Conservation (phyloP, 768 basidiomycete species). For the Boletus edulis region DNA sequence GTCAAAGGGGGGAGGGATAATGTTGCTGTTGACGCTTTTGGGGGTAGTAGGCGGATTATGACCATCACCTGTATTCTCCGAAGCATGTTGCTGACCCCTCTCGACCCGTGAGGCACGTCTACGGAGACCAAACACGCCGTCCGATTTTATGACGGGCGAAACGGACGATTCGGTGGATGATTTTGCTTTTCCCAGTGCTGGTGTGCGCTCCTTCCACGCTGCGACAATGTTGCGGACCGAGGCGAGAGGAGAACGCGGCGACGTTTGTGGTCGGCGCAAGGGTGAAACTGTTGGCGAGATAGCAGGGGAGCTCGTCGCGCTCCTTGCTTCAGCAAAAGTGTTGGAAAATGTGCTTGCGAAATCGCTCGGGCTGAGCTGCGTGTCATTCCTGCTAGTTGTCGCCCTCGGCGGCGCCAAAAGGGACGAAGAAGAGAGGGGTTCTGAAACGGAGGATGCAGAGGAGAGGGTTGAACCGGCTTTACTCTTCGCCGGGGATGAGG, state of each 20-base stretch:
- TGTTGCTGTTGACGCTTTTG: slow-evolving; percentile 29
- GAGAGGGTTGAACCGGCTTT: slow-evolving; percentile 33
- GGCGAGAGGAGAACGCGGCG: slow-evolving; percentile 68
- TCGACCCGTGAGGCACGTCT: slow-evolving; percentile 31
- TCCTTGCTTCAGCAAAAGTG: slow-evolving; percentile 39
- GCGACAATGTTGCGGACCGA: slow-evolving; percentile 78
- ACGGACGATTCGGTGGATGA: slow-evolving; percentile 39
- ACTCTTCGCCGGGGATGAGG: slow-evolving; percentile 49
- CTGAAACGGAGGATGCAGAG: slow-evolving; percentile 12
- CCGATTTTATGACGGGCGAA: slow-evolving; percentile 32
- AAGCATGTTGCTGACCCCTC: slow-evolving; percentile 10
- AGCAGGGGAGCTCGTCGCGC: slow-evolving; percentile 21
- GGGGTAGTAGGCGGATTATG: slow-evolving; percentile 23
- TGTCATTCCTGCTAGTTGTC: slow-evolving; percentile 23
- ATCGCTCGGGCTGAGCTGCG: slow-evolving; percentile 37
- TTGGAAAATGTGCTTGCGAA: slow-evolving; percentile 37
- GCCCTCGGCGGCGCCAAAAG: slow-evolving; percentile 49
- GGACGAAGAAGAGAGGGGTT: slow-evolving; percentile 35
- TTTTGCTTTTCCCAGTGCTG: slow-evolving; percentile 35
- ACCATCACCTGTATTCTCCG: slow-evolving; percentile 8
- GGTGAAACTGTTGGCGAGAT: slow-evolving; percentile 46
- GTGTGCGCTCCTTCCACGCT: slow-evolving; percentile 78
- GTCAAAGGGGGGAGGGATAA: slow-evolving; percentile 47
- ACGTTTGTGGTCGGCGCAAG: slow-evolving; percentile 60
- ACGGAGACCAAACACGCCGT: slow-evolving; percentile 35